Evolutionary conservation across 306 rosid genomes (phyloP), one percentile per base, ranked within the genome.

Genomic region (Hylodesmum podocarpum): DNA sequence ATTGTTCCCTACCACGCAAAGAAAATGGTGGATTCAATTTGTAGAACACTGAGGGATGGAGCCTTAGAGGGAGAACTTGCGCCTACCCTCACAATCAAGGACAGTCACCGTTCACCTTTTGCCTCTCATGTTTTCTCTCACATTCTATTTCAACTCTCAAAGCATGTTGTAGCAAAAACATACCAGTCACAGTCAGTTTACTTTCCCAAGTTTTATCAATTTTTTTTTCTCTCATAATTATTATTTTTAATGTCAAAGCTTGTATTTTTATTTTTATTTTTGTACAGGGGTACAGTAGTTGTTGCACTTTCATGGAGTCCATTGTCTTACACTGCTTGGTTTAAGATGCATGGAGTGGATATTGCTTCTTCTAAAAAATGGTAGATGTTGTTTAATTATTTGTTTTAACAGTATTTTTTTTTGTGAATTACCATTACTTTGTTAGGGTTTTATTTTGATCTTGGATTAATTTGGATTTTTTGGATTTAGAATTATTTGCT

Each of bases 1-100:
- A n/a, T 21, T 71, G 25, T 37, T 53, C 39, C 14, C 25, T 21
- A 39, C 33, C 2, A 65, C 77, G 4, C 55, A 19, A 22, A 68
- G 29, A 41, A n/a, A 57, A 94, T 94, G 98, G 88, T 91, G 14
- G 95, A 94, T 61, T 89, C 91, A 44, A 82, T 94, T 75, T 85
- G 87, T 70, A 85, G 95, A 81, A 77, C 87, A 18, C 86, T 94
- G 24, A 81, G 97, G 18, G 98, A 90, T 55, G 96, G 98, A 14
- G 91, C 83, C 1, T 82, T 89, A 39, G 92, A 90, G 84, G 98
- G 97, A 58, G 98, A 94, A 81, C 96, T 84, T 29, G 93, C 98
- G 0, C 90, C 95, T 0, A 81, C 93, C 80, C 92, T 95, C 78
- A 85, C 95, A 10, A 86, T 95, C 50, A 92, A 85, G 80, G 97